A percentile compares a stretch with the other conserved stretches of the same genome.
phyloP scores from a whole-genome alignment of 768 basidiomycete species.

The Trametes cubensis region DNA sequence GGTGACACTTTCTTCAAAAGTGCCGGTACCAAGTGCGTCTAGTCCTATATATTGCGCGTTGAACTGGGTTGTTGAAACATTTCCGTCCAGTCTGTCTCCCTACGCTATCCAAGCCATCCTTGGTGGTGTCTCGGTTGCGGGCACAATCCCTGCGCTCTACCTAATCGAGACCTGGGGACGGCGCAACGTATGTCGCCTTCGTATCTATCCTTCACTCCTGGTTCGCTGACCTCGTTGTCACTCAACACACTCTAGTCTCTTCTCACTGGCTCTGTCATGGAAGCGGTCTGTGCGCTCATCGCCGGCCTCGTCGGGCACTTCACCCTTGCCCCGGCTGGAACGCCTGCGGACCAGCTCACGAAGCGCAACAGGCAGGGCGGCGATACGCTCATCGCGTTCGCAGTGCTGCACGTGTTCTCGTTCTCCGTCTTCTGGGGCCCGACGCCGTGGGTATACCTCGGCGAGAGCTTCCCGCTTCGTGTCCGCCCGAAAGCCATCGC shows the following conservation, averaged over 20 bases:
- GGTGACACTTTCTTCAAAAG: conserved; percentile 81
- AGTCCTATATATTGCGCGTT: no score
- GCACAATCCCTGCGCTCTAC: conserved; percentile 69
- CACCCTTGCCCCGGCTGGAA: conserved; percentile 57
- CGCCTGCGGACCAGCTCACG: conserved; percentile 51
- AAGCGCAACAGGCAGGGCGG: conserved; percentile 62
- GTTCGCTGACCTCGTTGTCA: neutral
- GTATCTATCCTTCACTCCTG: neutral
- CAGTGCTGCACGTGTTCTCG: conserved; percentile 73
- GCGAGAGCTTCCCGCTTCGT: conserved; percentile 81
- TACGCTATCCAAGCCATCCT: conserved; percentile 78
- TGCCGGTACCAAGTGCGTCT: conserved; percentile 62
- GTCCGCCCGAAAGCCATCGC: conserved; percentile 80
- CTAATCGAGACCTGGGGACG: conserved; percentile 79
- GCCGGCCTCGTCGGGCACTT: conserved; percentile 76
- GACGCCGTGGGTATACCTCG: conserved; percentile 70
- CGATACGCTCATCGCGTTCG: conserved; percentile 71
- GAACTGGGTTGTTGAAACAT: neutral
- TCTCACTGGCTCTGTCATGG: conserved; percentile 60
- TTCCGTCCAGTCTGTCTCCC: conserved; percentile 50
- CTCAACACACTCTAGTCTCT: conserved; percentile 57
- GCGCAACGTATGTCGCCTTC: conserved; percentile 48
- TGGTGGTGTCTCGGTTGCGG: conserved; percentile 73
- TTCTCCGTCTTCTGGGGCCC: conserved; percentile 80
- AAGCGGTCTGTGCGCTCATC: conserved; percentile 65